Base-by-base conservation (phyloP, 176 grass and related monocot genomes). In the Pharus latifolius region DNA sequence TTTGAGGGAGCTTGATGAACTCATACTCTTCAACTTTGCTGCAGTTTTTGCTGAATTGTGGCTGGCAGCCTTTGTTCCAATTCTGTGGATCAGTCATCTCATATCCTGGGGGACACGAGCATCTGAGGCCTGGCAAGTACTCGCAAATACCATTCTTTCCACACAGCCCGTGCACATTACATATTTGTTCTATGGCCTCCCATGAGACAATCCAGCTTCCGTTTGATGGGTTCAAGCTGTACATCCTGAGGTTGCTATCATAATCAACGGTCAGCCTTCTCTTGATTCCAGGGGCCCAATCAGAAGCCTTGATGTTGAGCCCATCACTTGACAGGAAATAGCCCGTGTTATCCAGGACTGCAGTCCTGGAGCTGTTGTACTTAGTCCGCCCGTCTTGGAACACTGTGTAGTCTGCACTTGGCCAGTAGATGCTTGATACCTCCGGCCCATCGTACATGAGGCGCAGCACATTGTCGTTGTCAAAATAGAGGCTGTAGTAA, bases 381-480 rank as follows among this genome's bases (percentile, higher is more conserved):
- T 8, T 57, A 52, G 81, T 88, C 33, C 89, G 60, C 18, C 69
- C 72, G 74, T 52, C 73, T 28, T 45, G 0, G 37, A 57, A 77
- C 13, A 49, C 20, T 6, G 4, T 24, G 33, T 75, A 37, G 19
- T 81, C 64, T 35, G 72, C 31, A 65, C 56, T 78, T 64, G 89
- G 89, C 80, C 80, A 92, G 52, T 92, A 92, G 65, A 85, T 85
- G 62, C 78, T 88, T 49, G 84, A 84, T 68, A 88, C 57, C 3
- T 74, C 22, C 24, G 85, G 81, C 33, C 81, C 73, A 75, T 85
- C 67, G 61, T 92, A 88, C 69, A 92, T 92, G 47, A 92, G 84
- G 15, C 48, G 74, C 49, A 92, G 34, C 18, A 82, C 81, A 63
- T 92, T 92, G 48, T 92, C 81, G 4, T 66, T 92, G 61, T 88